These are phyloP conservation scores for Gelatoporia subvermispora DNA, from an alignment of 768 basidiomycete genomes.

Conservation along the genomic window DNA sequence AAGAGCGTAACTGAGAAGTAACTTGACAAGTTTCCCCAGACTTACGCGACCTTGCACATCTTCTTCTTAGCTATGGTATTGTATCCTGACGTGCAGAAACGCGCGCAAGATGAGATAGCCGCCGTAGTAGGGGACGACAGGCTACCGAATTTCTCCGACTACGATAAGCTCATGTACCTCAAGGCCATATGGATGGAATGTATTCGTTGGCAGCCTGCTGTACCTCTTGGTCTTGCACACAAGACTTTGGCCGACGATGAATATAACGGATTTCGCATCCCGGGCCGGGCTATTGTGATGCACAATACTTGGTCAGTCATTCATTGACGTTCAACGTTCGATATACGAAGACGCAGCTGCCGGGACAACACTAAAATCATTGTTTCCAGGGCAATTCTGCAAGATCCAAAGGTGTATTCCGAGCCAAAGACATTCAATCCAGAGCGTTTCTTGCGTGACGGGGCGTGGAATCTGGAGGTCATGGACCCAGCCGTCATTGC, in stretches of 20 bases:
- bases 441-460: constrained; percentile 11
- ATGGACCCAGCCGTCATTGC: constrained; percentile 10
- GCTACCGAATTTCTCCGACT: constrained; percentile 24
- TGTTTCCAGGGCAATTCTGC: constrained; percentile 10
- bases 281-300: constrained; percentile 41
- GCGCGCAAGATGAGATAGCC: background rate
- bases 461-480: constrained; percentile 7
- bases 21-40: constrained; percentile 3
- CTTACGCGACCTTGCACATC: constrained; percentile 9
- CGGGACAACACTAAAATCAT: background rate
- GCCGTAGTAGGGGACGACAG: constrained; percentile 11
- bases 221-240: constrained; percentile 25
- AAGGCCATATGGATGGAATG: constrained; percentile 26
- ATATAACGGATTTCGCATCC: constrained; percentile 23
- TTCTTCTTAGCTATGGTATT: constrained; percentile 16
- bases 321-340: background rate
- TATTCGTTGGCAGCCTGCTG: constrained; percentile 31
- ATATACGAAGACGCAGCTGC: constrained; percentile 19
- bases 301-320: constrained; percentile 35
- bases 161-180: constrained; percentile 14
- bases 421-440: constrained; percentile 15
- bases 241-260: constrained; percentile 10
- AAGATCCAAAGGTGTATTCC: constrained; percentile 11
- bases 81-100: background rate
- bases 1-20: too few species aligned